Base-by-base conservation (phyloP, 768 basidiomycete genomes). In the Mycena pura region DNA sequence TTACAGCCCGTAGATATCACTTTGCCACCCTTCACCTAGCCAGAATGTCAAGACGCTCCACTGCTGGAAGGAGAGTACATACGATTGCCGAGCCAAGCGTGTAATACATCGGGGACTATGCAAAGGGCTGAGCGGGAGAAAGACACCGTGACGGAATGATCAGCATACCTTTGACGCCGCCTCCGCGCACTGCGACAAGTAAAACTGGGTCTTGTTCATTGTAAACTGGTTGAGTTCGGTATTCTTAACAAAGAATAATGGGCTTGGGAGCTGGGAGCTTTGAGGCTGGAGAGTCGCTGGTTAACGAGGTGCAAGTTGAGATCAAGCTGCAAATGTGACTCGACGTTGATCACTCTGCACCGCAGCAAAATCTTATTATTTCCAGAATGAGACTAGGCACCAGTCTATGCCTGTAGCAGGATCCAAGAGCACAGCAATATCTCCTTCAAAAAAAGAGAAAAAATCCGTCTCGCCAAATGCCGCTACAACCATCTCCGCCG, bases 401-500 rank as follows among this genome's bases (percentile, higher is more conserved):
- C 36, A 22, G 14, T 38, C 17, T 39, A 31, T 1, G 19, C 38
- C 32, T n/a, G n/a, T n/a, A n/a, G n/a, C n/a, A n/a, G n/a, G n/a
- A 54, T 27, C 45, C 48, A 9, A 43, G 21, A n/a, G 54, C 8
- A 10, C 60, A 53, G 69, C 66, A 85, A 73, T 48, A 91, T 78
- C 68, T 87, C 82, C 68, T 85, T 92, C 17, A 92, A 91, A 22
- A 89, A 17, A 9, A 9, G 17, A 9, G 34, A 84, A 63, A 96
- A 74, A 67, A 99, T 92, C 69, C 94, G 82, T 68, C 90, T 90
- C 2, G 94, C 88, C 60, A 99, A 77, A 25, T 69, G 97, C 95
- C 3, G 94, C 96, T 45, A 99, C 81, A 46, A 99, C 83, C 34
- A 99, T 95, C 69, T 96, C 93, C 22, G 88, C 85, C 9, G 88